These are phyloP conservation scores for Chiua virens DNA, from an alignment of 768 basidiomycete genomes.

Conservation along the genomic window DNA sequence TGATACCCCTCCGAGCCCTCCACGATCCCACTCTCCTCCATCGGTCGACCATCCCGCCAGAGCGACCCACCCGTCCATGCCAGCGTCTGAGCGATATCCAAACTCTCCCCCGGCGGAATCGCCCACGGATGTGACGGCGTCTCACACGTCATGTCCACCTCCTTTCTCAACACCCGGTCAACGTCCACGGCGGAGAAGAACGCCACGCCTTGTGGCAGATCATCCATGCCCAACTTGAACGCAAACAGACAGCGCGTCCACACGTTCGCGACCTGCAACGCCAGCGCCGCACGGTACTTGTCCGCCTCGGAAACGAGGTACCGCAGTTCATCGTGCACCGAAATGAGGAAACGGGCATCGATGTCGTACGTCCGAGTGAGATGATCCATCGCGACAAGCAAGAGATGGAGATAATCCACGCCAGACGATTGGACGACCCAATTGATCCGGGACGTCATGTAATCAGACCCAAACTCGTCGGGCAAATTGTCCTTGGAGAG, in stretches of 20 bases:
- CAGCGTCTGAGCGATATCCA: conserved; percentile 69
- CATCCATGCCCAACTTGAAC: conserved; percentile 91
- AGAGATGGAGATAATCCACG: conserved; percentile 95
- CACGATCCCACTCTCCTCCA: conserved; percentile 34
- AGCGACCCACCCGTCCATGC: conserved; percentile 72
- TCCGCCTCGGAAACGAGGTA: conserved; percentile 91
- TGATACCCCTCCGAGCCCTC: conserved; percentile 42
- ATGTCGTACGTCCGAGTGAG: conserved; percentile 81
- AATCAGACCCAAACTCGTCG: conserved; percentile 77
- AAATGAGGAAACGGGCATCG: conserved; percentile 89
- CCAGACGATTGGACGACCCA: conserved; percentile 99
- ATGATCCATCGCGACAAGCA: conserved; percentile 94
- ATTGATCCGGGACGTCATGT: conserved; percentile 95
- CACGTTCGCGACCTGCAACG: conserved; percentile 91
- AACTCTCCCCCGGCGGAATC: conserved; percentile 85
- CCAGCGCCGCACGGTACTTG: conserved; percentile 86
- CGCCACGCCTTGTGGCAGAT: conserved; percentile 91
- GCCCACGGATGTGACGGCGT: conserved; percentile 87
- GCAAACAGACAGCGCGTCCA: conserved; percentile 95
- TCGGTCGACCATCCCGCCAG: conserved; percentile 55
- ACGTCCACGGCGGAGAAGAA: conserved; percentile 98
- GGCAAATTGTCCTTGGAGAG: conserved; percentile 89
- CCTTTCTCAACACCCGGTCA: conserved; percentile 88
- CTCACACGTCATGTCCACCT: conserved; percentile 93
- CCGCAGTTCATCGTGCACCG: conserved; percentile 95